phyloP scores from a whole-genome alignment of 345 rosid genomes.

The Erysimum cheiranthoides region DNA sequence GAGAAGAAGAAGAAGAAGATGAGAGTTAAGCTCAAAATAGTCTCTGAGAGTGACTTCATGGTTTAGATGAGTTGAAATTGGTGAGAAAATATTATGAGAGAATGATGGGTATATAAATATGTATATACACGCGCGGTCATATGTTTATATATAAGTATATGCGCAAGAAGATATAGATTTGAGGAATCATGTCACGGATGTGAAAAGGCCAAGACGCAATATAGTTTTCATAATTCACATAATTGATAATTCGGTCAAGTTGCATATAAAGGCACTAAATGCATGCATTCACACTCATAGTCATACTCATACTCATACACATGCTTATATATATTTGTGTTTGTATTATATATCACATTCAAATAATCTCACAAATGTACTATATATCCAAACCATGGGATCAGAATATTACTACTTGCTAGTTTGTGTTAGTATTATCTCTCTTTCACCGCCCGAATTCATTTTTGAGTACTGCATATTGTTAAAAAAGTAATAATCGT shows the following conservation, averaged over 20 bases:
- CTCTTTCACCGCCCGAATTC: neutral
- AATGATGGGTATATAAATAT: neutral
- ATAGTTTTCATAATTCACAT: slow-evolving; percentile 8
- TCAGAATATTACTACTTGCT: neutral
- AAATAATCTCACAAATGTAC: neutral
- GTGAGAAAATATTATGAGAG: slow-evolving; percentile 24
- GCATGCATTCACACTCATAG: slow-evolving; percentile 32
- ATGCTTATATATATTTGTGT: neutral
- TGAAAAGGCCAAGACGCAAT: slow-evolving; percentile 42
- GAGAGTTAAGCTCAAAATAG: slow-evolving; percentile 35
- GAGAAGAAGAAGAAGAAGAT: slow-evolving; percentile 37
- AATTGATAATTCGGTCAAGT: slow-evolving; percentile 26
- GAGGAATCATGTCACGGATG: slow-evolving; percentile 40
- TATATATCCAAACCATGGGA: neutral
- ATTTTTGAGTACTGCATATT: neutral
- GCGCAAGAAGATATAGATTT: neutral
- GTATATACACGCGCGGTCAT: slow-evolving; percentile 2
- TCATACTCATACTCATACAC: neutral
- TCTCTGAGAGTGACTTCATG: slow-evolving; percentile 36
- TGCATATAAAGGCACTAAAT: slow-evolving; percentile 37
- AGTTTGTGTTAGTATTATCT: neutral
- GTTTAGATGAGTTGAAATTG: slow-evolving; percentile 26
- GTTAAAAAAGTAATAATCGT: neutral
- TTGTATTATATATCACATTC: slow-evolving; percentile 24
- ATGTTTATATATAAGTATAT: neutral